Base-by-base conservation (phyloP, 2,329 filamentous ascomycete species). In the Aspergillus arachidicola region DNA sequence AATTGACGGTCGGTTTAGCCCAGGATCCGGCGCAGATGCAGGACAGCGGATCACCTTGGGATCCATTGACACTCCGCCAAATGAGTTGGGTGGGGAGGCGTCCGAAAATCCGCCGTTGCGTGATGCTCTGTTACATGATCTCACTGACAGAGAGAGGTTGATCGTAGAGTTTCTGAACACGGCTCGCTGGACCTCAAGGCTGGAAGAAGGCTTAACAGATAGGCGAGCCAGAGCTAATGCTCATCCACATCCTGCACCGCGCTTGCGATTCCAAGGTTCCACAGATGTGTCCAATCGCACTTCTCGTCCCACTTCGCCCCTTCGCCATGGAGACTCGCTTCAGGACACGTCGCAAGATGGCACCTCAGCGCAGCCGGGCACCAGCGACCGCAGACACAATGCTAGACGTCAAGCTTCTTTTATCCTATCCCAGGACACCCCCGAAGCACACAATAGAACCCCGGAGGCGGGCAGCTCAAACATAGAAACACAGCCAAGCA, bases 91-190 rank as follows among this genome's bases (percentile, higher is more conserved):
- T 43, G 64, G 63, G 48, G 69, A 64, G 30, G 69, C 68, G 14
- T 58, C 65, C 14, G 76, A 73, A 26, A 67, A 68, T 45, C 71
- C 71, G 41, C 69, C 72, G 16, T 61, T 75, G 46, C 76, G 77
- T 41, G 78, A 80, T 58, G 75, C 69, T 55, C 60, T 78, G 57
- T 71, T 78, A 38, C 74, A 78, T 51, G 76, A 78, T 60, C 74
- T 81, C 55, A 78, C 75, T 4, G 77, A 80, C 59, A 74, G 78
- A 57, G 80, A 81, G 67, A 75, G 79, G 59, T 70, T 79, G 60
- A 78, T 81, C 38, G 74, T 81, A 63, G 78, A 81, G 54, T 79
- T 79, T 59, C 64, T 81, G 64, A 79, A 80, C 63, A 75, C 77
- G 26, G 76, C 77, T 46, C 75, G 78, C 46, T 80, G 75, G 75